phyloP scores from a whole-genome alignment of 495 filamentous ascomycete genomes.

The Aspergillus steynii region DNA sequence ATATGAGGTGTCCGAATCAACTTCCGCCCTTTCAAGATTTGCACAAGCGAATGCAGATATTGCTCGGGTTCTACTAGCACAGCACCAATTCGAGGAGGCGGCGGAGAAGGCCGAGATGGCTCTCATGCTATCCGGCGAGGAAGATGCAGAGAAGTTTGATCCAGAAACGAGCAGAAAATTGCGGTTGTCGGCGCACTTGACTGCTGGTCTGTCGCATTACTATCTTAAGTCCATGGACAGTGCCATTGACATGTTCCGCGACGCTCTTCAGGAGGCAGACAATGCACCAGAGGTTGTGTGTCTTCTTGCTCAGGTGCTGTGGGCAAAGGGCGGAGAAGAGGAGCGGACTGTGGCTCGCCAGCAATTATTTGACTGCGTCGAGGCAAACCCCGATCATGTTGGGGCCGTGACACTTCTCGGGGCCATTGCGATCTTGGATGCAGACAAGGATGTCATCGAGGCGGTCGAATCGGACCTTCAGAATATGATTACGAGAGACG shows the following conservation, averaged over 20 bases:
- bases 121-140: constrained; percentile 64
- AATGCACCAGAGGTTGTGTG: constrained; percentile 84
- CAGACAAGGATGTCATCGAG: constrained; percentile 72
- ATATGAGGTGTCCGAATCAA: constrained; percentile 80
- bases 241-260: constrained; percentile 76
- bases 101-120: constrained; percentile 72
- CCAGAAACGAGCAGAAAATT: constrained; percentile 60
- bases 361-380: constrained; percentile 76
- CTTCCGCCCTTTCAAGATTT: constrained; percentile 68
- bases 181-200: constrained; percentile 82
- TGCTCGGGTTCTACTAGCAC: constrained; percentile 72
- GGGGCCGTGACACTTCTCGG: constrained; percentile 77
- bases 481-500: constrained; percentile 63
- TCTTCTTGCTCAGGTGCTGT: constrained; percentile 84
- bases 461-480: constrained; percentile 80
- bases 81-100: constrained; percentile 61
- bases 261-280: constrained; percentile 75
- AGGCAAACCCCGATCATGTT: constrained; percentile 69
- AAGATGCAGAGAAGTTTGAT: constrained; percentile 55
- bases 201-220: constrained; percentile 79
- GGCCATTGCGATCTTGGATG: constrained; percentile 76
- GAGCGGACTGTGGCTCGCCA: constrained; percentile 74
- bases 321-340: constrained; percentile 80
- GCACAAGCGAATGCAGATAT: constrained; percentile 87
- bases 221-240: constrained; percentile 60